phyloP scores from a whole-genome alignment of 225 moss, liverwort and hornwort genomes.

The Anthoceros angustus region DNA sequence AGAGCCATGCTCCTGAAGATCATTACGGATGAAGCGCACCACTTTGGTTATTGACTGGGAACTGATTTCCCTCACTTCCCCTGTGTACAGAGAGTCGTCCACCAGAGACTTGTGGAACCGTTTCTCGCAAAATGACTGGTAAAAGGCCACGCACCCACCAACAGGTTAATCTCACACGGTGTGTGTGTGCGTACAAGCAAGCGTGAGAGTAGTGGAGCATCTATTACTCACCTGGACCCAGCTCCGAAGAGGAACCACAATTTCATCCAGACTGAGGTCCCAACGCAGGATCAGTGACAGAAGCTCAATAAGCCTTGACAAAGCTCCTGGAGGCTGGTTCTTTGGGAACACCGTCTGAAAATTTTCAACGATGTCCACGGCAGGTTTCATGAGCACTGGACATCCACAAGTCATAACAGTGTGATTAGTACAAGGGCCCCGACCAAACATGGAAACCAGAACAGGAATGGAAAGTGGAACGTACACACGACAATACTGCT shows the following conservation, averaged over 20 bases:
- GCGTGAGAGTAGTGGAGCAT: neutral
- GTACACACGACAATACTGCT: slow-evolving; percentile 26
- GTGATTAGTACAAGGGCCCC: neutral
- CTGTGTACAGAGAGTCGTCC: slow-evolving; percentile 12
- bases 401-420: slow-evolving; percentile 1
- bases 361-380: slow-evolving; percentile 24
- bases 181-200: neutral
- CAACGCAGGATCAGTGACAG: slow-evolving; percentile 27
- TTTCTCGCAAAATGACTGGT: slow-evolving; percentile 22
- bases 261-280: slow-evolving; percentile 19
- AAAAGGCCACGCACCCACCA: neutral
- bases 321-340: slow-evolving; percentile 19
- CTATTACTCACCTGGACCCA: slow-evolving; percentile 22
- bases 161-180: neutral
- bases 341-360: slow-evolving; percentile 24
- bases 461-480: slow-evolving; percentile 4
- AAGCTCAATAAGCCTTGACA: slow-evolving; percentile 26
- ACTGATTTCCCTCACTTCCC: slow-evolving; percentile 21
- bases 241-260: slow-evolving; percentile 23
- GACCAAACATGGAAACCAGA: neutral
- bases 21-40: slow-evolving; percentile 20
- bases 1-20: slow-evolving; percentile 19
- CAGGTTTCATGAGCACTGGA: slow-evolving; percentile 25
- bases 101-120: slow-evolving; percentile 22
- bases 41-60: slow-evolving; percentile 15